Percentiles rank a stretch among this genome's conserved stretches.
Conservation (phyloP, 2,329 filamentous ascomycete genomes). For the Fusarium newnesense region DNA sequence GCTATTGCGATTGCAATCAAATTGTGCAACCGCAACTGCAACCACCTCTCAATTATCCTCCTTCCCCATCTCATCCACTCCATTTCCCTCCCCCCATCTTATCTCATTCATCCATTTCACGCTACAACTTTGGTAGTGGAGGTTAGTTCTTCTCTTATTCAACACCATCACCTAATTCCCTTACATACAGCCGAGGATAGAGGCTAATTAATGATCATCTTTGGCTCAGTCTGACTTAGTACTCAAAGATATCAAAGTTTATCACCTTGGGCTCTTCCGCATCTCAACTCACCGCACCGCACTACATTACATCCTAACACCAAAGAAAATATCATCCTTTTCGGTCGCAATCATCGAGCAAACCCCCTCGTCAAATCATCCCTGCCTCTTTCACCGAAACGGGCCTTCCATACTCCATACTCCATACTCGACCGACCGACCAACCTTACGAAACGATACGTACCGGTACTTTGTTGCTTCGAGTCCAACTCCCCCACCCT, state of each 20-base stretch:
- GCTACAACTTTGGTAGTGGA: constrained; percentile 9
- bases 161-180: constrained; percentile 29
- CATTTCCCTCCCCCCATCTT: constrained; percentile 16
- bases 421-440: not conserved
- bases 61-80: constrained; percentile 24
- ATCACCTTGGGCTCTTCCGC: not conserved
- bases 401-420: constrained; percentile 13
- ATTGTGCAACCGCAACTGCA: constrained; percentile 34
- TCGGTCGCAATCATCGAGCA: constrained; percentile 26
- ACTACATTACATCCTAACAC: not conserved
- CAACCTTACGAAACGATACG: constrained; percentile 18
- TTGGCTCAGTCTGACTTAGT: not conserved
- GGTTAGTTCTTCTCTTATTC: constrained; percentile 16
- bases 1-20: constrained; percentile 3
- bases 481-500: constrained; percentile 29
- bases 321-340: constrained; percentile 11
- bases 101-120: constrained; percentile 27
- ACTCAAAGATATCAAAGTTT: not conserved
- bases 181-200: not conserved
- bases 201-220: constrained; percentile 12
- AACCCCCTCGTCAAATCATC: constrained; percentile 40
- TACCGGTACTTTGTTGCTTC: constrained; percentile 15
- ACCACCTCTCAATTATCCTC: constrained; percentile 30
- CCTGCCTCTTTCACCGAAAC: constrained; percentile 45
- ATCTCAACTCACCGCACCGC: not conserved